Evolutionary conservation across 2,329 filamentous ascomycete genomes (phyloP), one percentile per base, ranked within the genome.

Genomic region (Verticillium albo-atrum): DNA sequence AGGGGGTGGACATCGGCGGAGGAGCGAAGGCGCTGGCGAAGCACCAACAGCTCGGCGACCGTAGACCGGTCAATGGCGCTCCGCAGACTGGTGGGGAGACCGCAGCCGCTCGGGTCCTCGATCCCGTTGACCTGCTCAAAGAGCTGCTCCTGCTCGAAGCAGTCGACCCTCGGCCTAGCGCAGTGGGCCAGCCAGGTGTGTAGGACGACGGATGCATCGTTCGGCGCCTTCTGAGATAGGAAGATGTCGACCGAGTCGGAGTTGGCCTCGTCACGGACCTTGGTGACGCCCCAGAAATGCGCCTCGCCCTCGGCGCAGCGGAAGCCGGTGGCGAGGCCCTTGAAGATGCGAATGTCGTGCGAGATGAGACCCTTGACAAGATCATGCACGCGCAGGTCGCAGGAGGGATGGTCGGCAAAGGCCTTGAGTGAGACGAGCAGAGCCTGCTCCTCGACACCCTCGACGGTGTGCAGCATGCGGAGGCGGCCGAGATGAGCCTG

Each of bases 121-220:
- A 47, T n/a, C 52, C 54, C 61, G 17, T 61, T 61, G 5, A 60
- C 60, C 14, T 60, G 58, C 56, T 70, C 70, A 4, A 74, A 61
- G 2, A 62, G 64, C 27, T 67, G 23, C 60, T 75, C 72, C 25
- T 70, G 62, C 53, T 72, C 68, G 54, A 70, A 72, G n/a, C 74
- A 67, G 34, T 71, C 65, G 12, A 68, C 62, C 1, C 74, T 68
- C 1, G 71, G 60, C 20, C 72, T 65, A 1, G 71, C 71, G 51
- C 71, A 67, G 57, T 75, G 74, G 5, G 74, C 74, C 14, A 76
- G 63, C 68, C 72, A 76, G 4, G 72, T 71, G 59, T 76, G 74
- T 12, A 76, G 60, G 9, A 57, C 42, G 17, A 53, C 50, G 17
- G 27, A 27, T 6, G 67, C 57, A 34, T 74, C 67, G 54, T 70